Evolutionary conservation across 257 asterid genomes (phyloP).

Genomic region (Solanum pinnatisectum): DNA sequence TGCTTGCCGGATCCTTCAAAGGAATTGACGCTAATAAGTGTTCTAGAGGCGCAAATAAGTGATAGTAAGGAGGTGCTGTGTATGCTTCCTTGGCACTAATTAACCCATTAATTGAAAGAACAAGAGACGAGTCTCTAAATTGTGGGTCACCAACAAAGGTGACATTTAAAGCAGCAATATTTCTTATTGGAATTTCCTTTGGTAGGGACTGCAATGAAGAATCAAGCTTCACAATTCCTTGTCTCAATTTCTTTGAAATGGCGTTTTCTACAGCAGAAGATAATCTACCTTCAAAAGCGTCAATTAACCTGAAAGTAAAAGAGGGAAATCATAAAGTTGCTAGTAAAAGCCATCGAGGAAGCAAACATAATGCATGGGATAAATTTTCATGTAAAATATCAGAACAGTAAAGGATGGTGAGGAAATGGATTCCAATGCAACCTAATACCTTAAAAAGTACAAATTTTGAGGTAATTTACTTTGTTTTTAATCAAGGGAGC

Average conservation of each 20-base stretch:
- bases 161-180: constrained; percentile 50
- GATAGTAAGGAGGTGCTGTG: constrained; percentile 16
- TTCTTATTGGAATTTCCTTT: constrained; percentile 52
- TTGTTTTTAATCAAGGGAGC: neutral
- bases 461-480: neutral
- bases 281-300: constrained; percentile 62
- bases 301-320: constrained; percentile 44
- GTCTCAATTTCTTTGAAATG: constrained; percentile 48
- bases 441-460: neutral
- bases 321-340: neutral
- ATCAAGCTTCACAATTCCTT: constrained; percentile 46
- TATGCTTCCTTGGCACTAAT: constrained; percentile 33
- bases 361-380: neutral
- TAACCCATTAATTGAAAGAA: constrained; percentile 61
- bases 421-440: neutral
- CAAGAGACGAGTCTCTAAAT: constrained; percentile 46
- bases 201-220: constrained; percentile 62
- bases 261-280: constrained; percentile 68
- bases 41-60: constrained; percentile 16
- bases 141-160: constrained; percentile 63
- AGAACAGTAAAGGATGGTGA: neutral
- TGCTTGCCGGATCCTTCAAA: constrained; percentile 40
- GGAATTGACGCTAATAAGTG: constrained; percentile 18
- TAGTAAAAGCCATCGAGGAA: neutral
- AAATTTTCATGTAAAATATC: neutral